These are phyloP conservation scores for Macrotyloma uniflorum DNA, from an alignment of 306 rosid species.

Conservation along the genomic window DNA sequence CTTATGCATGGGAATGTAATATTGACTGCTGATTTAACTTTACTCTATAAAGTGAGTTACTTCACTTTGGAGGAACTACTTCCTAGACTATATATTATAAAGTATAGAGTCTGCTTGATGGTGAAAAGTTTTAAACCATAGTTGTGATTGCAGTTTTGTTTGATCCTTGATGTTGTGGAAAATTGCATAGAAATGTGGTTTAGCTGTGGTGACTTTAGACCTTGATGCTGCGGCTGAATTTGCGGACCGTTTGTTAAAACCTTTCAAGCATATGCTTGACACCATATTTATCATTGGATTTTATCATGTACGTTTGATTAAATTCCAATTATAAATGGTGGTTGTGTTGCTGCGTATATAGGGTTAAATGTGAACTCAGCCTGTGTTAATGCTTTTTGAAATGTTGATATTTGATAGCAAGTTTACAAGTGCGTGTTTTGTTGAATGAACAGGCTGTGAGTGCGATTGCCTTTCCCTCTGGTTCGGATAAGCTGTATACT, in stretches of 20 bases:
- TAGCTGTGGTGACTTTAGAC: neutral
- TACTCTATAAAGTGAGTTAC: neutral
- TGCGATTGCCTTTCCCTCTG: constrained; percentile 89
- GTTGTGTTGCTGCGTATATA: neutral
- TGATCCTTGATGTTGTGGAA: neutral
- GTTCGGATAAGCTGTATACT: constrained; percentile 90
- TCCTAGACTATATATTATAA: neutral
- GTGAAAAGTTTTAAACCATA: neutral
- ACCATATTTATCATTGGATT: constrained; percentile 15
- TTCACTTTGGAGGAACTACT: neutral
- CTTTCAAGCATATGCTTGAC: neutral
- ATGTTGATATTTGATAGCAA: neutral
- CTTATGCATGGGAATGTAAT: neutral
- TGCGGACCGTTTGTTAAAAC: neutral
- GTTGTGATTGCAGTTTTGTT: neutral
- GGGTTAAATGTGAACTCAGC: neutral
- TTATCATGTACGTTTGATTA: neutral
- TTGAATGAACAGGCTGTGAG: constrained; percentile 71
- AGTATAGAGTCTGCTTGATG: neutral
- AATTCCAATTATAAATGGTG: neutral
- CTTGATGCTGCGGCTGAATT: neutral
- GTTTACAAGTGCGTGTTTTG: constrained; percentile 15
- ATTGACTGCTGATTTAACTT: neutral
- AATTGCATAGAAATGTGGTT: neutral
- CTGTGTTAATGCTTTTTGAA: neutral